Evolutionary conservation across 495 filamentous ascomycete genomes (phyloP).

Genomic region (Hypoxylon intermedium): DNA sequence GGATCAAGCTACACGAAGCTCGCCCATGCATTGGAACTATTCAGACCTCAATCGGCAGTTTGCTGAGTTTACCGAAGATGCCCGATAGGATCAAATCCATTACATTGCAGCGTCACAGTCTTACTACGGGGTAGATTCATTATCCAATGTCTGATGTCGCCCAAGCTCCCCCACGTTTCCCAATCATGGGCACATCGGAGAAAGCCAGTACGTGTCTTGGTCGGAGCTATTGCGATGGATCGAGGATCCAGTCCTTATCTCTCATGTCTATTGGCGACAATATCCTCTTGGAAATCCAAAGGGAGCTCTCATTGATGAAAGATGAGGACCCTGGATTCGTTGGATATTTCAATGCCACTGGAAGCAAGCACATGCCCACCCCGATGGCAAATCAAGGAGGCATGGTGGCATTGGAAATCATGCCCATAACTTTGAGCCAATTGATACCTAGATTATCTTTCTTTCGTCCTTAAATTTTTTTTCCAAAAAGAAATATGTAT

Average conservation of each 20-base stretch:
- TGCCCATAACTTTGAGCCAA: conserved; percentile 22
- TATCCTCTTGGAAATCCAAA: conserved; percentile 3
- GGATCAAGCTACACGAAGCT: conserved; percentile 21
- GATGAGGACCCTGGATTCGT: conserved; percentile 23
- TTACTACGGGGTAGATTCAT: conserved; percentile 33
- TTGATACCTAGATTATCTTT: neutral
- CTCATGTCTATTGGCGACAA: conserved; percentile 26
- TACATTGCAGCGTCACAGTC: conserved; percentile 35
- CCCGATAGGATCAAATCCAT: conserved; percentile 27
- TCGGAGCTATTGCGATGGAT: conserved; percentile 28
- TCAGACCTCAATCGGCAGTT: conserved; percentile 30
- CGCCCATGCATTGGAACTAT: conserved; percentile 8
- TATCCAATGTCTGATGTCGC: conserved; percentile 23
- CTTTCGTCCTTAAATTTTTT: too few relatives aligned
- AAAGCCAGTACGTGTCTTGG: conserved; percentile 35
- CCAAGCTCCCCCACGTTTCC: conserved; percentile 33
- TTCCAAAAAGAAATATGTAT: too few relatives aligned
- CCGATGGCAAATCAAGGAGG: conserved; percentile 17
- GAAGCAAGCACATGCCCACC: conserved; percentile 10
- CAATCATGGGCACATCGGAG: conserved; percentile 34
- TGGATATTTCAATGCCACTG: conserved; percentile 16
- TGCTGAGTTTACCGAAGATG: conserved; percentile 29
- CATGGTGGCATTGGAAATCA: conserved; percentile 20
- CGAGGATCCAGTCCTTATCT: conserved; percentile 28
- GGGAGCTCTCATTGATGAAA: conserved; percentile 21